Percentiles rank a stretch among this genome's conserved stretches.
Evolutionary conservation across 1,284 basidiomycete species (phyloP).

Genomic region (Irpex lacteus): DNA sequence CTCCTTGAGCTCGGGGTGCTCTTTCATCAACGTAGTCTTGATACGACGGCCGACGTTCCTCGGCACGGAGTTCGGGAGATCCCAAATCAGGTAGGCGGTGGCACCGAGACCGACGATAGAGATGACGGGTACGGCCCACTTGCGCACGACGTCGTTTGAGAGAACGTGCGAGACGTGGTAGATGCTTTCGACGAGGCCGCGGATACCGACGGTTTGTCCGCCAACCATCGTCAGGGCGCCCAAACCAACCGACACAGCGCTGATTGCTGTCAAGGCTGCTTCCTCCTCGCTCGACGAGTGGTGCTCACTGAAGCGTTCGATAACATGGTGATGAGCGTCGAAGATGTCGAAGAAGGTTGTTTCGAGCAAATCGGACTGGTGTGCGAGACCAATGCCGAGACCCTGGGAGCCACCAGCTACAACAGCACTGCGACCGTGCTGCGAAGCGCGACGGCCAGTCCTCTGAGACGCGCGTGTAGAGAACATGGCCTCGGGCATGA

Average conservation of each 20-base stretch:
- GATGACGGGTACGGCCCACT: slow-evolving; percentile 86
- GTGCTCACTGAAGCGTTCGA: slow-evolving; percentile 57
- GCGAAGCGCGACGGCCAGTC: slow-evolving; percentile 43
- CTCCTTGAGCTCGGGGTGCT: slow-evolving; percentile 35
- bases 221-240: slow-evolving; percentile 90
- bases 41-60: slow-evolving; percentile 84
- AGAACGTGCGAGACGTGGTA: slow-evolving; percentile 78
- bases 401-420: slow-evolving; percentile 74
- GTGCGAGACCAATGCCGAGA: slow-evolving; percentile 72
- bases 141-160: slow-evolving; percentile 78
- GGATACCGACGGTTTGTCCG: slow-evolving; percentile 75
- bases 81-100: slow-evolving; percentile 82
- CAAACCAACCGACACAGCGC: slow-evolving; percentile 73
- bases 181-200: slow-evolving; percentile 75
- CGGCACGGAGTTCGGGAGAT: slow-evolving; percentile 91
- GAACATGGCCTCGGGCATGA: slow-evolving; percentile 98
- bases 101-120: slow-evolving; percentile 77
- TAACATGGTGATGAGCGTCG: slow-evolving; percentile 83
- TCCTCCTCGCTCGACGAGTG: slow-evolving; percentile 46
- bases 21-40: slow-evolving; percentile 53
- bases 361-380: slow-evolving; percentile 68
- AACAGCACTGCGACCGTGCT: slow-evolving; percentile 36
- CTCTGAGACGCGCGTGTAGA: slow-evolving; percentile 48
- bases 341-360: slow-evolving; percentile 83
- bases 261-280: slow-evolving; percentile 62